A percentile compares a stretch with the other conserved stretches of the same genome.
phyloP scores from a whole-genome alignment of 2,329 filamentous ascomycete species.

The Ceratocystis diversiconidia region DNA sequence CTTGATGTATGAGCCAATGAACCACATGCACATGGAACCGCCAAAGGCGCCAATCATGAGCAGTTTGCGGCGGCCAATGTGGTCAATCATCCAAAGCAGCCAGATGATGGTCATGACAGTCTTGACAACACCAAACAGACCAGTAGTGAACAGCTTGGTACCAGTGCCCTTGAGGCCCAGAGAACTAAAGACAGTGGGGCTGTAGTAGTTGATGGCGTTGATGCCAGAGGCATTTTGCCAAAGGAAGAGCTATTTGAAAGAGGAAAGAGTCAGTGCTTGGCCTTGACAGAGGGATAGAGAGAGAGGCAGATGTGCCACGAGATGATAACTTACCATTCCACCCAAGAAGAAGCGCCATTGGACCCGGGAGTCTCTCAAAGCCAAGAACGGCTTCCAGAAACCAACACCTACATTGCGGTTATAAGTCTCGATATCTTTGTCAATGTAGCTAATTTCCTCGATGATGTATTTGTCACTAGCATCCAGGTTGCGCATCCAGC shows the following conservation, averaged over 20 bases:
- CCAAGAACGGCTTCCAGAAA: constrained; percentile 60
- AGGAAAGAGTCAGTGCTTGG: not conserved
- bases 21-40: constrained; percentile 57
- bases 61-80: constrained; percentile 55
- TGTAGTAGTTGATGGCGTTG: constrained; percentile 63
- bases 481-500: constrained; percentile 49
- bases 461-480: constrained; percentile 49
- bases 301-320: not conserved
- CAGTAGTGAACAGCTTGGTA: constrained; percentile 45
- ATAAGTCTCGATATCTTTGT: constrained; percentile 53
- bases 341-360: constrained; percentile 62
- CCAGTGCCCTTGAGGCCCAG: constrained; percentile 34
- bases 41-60: constrained; percentile 54
- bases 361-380: constrained; percentile 41
- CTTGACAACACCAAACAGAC: constrained; percentile 66
- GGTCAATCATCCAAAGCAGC: constrained; percentile 49
- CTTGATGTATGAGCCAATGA: constrained; percentile 33
- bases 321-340: constrained; percentile 30
- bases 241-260: constrained; percentile 43
- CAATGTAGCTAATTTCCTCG: constrained; percentile 58
- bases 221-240: constrained; percentile 66
- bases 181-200: constrained; percentile 49
- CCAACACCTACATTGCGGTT: constrained; percentile 48
- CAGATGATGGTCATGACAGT: constrained; percentile 30
- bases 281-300: not conserved